Evolutionary conservation across 2,329 filamentous ascomycete species (phyloP).

Genomic region (Massarina eburnea): DNA sequence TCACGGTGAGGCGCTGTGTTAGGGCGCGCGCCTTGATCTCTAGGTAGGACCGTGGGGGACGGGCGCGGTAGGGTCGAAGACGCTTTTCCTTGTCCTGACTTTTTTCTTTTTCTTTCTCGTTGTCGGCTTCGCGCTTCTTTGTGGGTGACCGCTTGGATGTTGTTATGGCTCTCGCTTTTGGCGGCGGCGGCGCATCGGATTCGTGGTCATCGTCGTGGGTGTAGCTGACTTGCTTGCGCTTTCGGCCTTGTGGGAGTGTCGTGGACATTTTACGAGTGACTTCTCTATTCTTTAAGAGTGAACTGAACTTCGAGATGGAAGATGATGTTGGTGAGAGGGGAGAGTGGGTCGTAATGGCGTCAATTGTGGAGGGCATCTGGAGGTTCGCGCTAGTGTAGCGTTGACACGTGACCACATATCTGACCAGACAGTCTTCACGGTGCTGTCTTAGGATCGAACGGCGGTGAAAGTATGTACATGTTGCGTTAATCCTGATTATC

Average conservation of each 20-base stretch:
- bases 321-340: neutral
- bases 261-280: neutral
- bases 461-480: too few relatives aligned
- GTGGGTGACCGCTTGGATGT: constrained; percentile 16
- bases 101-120: constrained; percentile 12
- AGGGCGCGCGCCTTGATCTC: constrained; percentile 52
- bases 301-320: neutral
- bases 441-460: too few relatives aligned
- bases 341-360: neutral
- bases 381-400: constrained; percentile 4
- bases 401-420: constrained; percentile 12
- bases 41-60: constrained; percentile 50
- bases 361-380: constrained; percentile 5
- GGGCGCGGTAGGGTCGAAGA: constrained; percentile 31
- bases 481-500: too few relatives aligned
- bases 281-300: neutral
- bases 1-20: constrained; percentile 60
- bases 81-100: constrained; percentile 32
- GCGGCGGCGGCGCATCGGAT: neutral
- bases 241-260: constrained; percentile 9
- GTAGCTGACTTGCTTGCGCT: constrained; percentile 23
- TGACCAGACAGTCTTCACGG: too few relatives aligned
- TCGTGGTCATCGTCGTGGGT: constrained; percentile 8
- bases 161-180: constrained; percentile 2
- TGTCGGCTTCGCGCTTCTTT: constrained; percentile 20